phyloP scores from a whole-genome alignment of 768 basidiomycete species.

The Suillus sp. region DNA sequence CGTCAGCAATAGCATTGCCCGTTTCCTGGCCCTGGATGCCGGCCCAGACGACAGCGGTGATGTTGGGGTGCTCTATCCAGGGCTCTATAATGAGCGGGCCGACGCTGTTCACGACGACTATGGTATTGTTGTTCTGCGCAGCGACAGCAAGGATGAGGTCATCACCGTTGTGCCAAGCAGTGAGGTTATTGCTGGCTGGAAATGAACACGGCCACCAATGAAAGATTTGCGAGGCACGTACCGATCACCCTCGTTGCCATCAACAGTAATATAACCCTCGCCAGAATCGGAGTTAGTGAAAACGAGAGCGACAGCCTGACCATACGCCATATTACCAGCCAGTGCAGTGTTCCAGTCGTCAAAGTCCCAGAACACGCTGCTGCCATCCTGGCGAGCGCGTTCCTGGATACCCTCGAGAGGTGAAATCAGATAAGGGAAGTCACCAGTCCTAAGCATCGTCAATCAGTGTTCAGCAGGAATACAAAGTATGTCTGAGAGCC shows the following conservation, averaged over 20 bases:
- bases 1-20: conserved; percentile 70
- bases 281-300: conserved; percentile 80
- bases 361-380: conserved; percentile 61
- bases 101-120: conserved; percentile 43
- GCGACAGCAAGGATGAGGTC: conserved; percentile 70
- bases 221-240: conserved; percentile 24
- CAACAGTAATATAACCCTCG: conserved; percentile 77
- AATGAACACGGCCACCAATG: not conserved
- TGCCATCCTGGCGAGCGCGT: conserved; percentile 62
- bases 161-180: conserved; percentile 76
- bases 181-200: conserved; percentile 60
- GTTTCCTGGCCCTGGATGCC: conserved; percentile 69
- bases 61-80: conserved; percentile 74
- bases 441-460: conserved; percentile 46
- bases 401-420: conserved; percentile 75
- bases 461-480: not conserved
- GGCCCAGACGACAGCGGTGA: conserved; percentile 75
- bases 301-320: conserved; percentile 64
- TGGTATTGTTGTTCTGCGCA: conserved; percentile 47
- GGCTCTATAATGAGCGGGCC: conserved; percentile 63
- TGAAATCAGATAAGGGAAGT: conserved; percentile 76
- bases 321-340: conserved; percentile 47
- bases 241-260: conserved; percentile 78
- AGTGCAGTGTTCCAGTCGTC: conserved; percentile 61
- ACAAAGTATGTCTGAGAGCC: not conserved